A percentile compares a stretch with the other conserved stretches of the same genome.
Conservation (phyloP, 768 basidiomycete species). For the Gelatoporia subvermispora region DNA sequence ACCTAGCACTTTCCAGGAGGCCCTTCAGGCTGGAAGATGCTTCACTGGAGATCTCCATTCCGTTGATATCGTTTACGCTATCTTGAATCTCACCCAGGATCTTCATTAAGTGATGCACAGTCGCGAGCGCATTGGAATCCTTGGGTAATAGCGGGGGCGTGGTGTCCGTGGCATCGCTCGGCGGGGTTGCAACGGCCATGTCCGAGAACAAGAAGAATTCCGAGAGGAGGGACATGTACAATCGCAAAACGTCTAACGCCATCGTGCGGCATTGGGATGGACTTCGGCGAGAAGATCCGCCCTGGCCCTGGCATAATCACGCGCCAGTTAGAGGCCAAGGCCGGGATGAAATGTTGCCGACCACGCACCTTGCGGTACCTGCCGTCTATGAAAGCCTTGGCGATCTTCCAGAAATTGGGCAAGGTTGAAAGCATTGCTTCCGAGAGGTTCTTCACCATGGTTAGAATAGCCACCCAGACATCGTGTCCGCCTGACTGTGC, state of each 20-base stretch:
- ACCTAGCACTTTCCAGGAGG: slow-evolving; percentile 75
- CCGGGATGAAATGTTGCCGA: background rate
- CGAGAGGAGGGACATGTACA: slow-evolving; percentile 80
- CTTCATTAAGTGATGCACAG: slow-evolving; percentile 73
- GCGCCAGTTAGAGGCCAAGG: background rate
- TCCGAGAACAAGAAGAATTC: slow-evolving; percentile 85
- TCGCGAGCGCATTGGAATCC: slow-evolving; percentile 78
- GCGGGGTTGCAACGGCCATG: slow-evolving; percentile 60
- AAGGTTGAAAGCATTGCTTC: slow-evolving; percentile 81
- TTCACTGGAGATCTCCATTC: slow-evolving; percentile 79
- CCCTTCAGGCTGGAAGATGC: slow-evolving; percentile 60
- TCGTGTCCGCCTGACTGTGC: slow-evolving; percentile 66
- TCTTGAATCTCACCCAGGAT: slow-evolving; percentile 85
- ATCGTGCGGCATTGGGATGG: slow-evolving; percentile 81
- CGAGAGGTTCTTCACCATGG: slow-evolving; percentile 81
- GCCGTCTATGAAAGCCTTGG: slow-evolving; percentile 87
- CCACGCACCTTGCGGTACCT: slow-evolving; percentile 78
- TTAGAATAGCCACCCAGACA: slow-evolving; percentile 75
- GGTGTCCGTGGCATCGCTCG: slow-evolving; percentile 31
- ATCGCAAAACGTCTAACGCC: slow-evolving; percentile 81
- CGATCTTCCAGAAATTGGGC: slow-evolving; percentile 92
- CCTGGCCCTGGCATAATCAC: slow-evolving; percentile 1
- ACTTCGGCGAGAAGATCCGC: slow-evolving; percentile 60
- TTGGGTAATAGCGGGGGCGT: slow-evolving; percentile 57
- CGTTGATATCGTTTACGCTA: slow-evolving; percentile 72